Percentiles rank a stretch among this genome's conserved stretches.
phyloP scores from a whole-genome alignment of 148 eudicot species.

The Rheum nobile region DNA sequence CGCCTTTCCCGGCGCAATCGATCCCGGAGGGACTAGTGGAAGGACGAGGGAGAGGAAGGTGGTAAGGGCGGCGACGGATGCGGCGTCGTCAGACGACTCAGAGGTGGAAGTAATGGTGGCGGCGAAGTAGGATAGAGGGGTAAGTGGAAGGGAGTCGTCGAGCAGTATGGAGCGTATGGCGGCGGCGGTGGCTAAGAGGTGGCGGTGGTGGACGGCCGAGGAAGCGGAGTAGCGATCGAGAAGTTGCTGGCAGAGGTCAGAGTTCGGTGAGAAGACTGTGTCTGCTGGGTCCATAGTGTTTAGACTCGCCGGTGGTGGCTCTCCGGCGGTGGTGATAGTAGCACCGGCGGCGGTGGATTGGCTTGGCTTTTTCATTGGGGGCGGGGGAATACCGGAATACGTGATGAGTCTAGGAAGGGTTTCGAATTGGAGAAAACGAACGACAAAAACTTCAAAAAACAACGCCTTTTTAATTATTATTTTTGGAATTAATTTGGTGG shows the following conservation, averaged over 20 bases:
- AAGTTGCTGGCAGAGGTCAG: constrained; percentile 60
- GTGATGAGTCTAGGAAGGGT: background rate
- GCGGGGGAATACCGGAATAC: background rate
- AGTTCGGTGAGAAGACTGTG: constrained; percentile 20
- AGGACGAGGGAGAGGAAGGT: constrained; percentile 58
- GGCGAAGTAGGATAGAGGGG: constrained; percentile 78
- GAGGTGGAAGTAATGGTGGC: constrained; percentile 48
- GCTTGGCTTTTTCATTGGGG: constrained; percentile 2
- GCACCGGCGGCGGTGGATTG: background rate
- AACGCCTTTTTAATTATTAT: too few relatives aligned
- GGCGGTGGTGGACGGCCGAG: constrained; percentile 74
- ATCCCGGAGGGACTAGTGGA: constrained; percentile 30
- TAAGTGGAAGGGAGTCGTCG: constrained; percentile 39
- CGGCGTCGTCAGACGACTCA: constrained; percentile 23
- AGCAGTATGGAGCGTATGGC: constrained; percentile 60
- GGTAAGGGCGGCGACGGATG: constrained; percentile 46
- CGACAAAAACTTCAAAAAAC: background rate
- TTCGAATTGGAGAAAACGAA: background rate
- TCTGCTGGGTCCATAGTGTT: constrained; percentile 16
- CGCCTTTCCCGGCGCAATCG: constrained; percentile 25
- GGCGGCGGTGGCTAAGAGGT: constrained; percentile 79
- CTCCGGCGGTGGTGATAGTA: background rate
- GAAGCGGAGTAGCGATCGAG: constrained; percentile 65
- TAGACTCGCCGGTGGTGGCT: constrained; percentile 2
- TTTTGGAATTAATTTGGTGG: too few relatives aligned